A percentile compares a stretch with the other conserved stretches of the same genome.
phyloP scores from a whole-genome alignment of 345 rosid species.

The Aquilaria malaccensis region DNA sequence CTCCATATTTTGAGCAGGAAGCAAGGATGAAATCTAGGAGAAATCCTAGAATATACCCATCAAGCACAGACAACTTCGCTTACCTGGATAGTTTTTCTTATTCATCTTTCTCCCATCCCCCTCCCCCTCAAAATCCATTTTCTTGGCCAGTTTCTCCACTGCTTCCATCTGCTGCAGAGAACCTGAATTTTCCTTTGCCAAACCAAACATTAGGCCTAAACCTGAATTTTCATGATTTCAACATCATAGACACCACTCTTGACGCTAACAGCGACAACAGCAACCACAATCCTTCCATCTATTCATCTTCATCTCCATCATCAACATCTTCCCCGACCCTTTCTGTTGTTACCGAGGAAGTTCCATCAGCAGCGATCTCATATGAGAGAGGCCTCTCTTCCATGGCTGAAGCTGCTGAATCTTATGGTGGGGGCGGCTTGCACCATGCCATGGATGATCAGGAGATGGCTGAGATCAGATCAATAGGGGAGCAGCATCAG shows the following conservation, averaged over 20 bases:
- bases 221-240: conserved; percentile 82
- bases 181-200: conserved; percentile 46
- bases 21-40: conserved; percentile 40
- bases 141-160: conserved; percentile 38
- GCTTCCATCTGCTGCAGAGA: conserved; percentile 18
- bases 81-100: conserved; percentile 21
- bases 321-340: conserved; percentile 41
- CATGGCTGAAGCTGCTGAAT: conserved; percentile 21
- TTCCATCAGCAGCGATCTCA: conserved; percentile 18
- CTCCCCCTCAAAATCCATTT: conserved; percentile 35
- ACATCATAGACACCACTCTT: conserved; percentile 48
- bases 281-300: conserved; percentile 30
- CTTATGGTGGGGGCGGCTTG: conserved; percentile 39
- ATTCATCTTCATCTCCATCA: conserved; percentile 49
- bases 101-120: conserved; percentile 17
- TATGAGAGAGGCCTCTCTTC: conserved; percentile 18
- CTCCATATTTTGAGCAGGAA: conserved; percentile 34
- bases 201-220: conserved; percentile 67
- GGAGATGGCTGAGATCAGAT: conserved; percentile 69
- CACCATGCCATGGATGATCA: conserved; percentile 59
- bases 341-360: conserved; percentile 16
- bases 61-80: conserved; percentile 31
- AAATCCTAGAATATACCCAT: conserved; percentile 40
- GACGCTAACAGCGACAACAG: conserved; percentile 18
- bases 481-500: conserved; percentile 71